Conservation (phyloP, 2,329 filamentous ascomycete genomes). For the Fusarium globosum region DNA sequence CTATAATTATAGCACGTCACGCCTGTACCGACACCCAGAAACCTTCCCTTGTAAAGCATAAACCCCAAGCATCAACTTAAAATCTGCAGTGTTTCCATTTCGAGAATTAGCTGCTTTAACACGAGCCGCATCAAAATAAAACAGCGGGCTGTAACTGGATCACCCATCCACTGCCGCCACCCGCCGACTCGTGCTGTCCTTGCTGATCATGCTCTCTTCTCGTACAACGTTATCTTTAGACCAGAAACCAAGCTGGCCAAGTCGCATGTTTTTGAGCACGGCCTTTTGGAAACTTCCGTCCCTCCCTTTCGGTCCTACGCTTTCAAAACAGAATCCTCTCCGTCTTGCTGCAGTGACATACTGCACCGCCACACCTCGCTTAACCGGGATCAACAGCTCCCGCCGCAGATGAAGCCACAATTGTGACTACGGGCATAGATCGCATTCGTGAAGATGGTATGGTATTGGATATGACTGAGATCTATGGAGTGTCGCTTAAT, state of each 20-base stretch:
- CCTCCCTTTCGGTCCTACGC: slow-evolving; percentile 3
- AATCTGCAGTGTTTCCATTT: slow-evolving; percentile 26
- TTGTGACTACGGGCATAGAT: background rate
- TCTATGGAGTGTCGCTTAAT: slow-evolving; percentile 3
- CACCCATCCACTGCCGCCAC: slow-evolving; percentile 15
- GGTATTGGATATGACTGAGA: slow-evolving; percentile 15
- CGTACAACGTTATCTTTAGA: slow-evolving; percentile 26
- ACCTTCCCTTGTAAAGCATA: background rate
- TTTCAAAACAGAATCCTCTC: slow-evolving; percentile 12
- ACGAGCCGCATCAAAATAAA: slow-evolving; percentile 24
- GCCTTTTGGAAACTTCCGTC: background rate
- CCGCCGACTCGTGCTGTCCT: slow-evolving; percentile 23
- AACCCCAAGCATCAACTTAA: slow-evolving; percentile 11
- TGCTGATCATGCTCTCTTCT: slow-evolving; percentile 27
- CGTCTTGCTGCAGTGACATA: background rate
- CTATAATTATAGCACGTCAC: slow-evolving; percentile 2
- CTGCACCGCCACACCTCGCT: slow-evolving; percentile 32
- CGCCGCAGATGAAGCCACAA: slow-evolving; percentile 18
- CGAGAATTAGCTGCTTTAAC: slow-evolving; percentile 24
- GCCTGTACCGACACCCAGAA: background rate
- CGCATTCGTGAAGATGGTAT: slow-evolving; percentile 17
- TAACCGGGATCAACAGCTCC: background rate
- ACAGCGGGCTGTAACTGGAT: slow-evolving; percentile 12
- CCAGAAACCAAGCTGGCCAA: background rate
- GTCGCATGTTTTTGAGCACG: background rate